phyloP scores from a whole-genome alignment of 495 filamentous ascomycete species.

The Platismatia glauca region DNA sequence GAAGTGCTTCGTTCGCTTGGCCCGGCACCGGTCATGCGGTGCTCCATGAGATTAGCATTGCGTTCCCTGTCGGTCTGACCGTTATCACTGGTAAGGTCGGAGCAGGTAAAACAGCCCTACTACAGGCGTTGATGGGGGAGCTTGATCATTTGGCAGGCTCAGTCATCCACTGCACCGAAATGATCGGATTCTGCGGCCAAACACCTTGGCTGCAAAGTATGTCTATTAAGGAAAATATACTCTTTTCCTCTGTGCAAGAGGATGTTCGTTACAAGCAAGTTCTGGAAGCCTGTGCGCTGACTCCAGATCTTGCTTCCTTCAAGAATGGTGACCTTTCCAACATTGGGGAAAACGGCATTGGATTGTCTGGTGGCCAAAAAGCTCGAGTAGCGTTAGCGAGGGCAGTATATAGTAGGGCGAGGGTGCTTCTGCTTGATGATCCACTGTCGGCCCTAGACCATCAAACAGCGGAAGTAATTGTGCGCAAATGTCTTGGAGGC shows the following conservation, averaged over 20 bases:
- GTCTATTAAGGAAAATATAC: constrained; percentile 78
- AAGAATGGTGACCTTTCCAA: constrained; percentile 60
- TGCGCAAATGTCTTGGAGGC: constrained; percentile 57
- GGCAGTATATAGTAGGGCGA: constrained; percentile 59
- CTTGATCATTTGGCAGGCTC: constrained; percentile 57
- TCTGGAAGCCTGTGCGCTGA: constrained; percentile 53
- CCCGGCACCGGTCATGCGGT: constrained; percentile 54
- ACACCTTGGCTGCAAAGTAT: constrained; percentile 88
- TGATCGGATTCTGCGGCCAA: constrained; percentile 74
- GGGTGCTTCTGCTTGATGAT: constrained; percentile 60
- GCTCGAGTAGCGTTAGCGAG: constrained; percentile 61
- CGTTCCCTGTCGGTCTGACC: constrained; percentile 56
- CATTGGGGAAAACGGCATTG: constrained; percentile 62
- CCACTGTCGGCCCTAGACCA: constrained; percentile 63
- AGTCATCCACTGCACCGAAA: constrained; percentile 51
- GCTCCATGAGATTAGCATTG: constrained; percentile 51
- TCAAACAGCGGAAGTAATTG: constrained; percentile 64
- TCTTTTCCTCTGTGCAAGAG: constrained; percentile 67
- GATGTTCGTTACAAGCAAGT: constrained; percentile 50
- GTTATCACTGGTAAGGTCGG: constrained; percentile 65
- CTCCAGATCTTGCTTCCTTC: constrained; percentile 54
- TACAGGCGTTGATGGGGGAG: constrained; percentile 73
- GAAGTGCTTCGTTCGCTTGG: constrained; percentile 67
- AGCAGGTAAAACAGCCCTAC: constrained; percentile 68
- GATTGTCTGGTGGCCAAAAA: constrained; percentile 62